Base-by-base conservation (phyloP, 2,329 filamentous ascomycete species). In the Aspergillus brunneoviolaceus region DNA sequence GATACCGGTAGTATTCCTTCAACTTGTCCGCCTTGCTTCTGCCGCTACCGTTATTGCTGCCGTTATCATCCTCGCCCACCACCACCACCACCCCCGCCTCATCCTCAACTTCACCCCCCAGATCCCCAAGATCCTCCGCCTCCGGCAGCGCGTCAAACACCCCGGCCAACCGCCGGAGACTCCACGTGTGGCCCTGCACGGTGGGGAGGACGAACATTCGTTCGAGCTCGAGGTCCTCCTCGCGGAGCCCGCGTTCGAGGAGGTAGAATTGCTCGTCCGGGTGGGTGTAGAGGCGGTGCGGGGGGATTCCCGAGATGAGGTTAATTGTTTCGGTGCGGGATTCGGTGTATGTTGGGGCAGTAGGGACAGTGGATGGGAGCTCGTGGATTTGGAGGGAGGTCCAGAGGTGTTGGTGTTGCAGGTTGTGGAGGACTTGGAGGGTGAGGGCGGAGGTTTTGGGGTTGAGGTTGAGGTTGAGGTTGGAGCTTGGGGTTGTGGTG, bases 231-330 rank as follows among this genome's bases (percentile, higher is more conserved):
- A 83, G 64, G 45, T 81, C 84, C 64, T 78, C 74, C 55, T 79
- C 77, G 52, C 71, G 72, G 49, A 82, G 77, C 19, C 77, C 78
- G 55, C 77, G 72, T 68, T 85, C 82, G 27, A 88, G 76, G 66
- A 87, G 76, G 66, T 82, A 83, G 25, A 85, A 80, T 69, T 88
- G 86, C 75, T 88, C 84, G 69, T 88, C 86, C 11, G 86, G 86
- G 66, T 89, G 85, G 11, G 84, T 79, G 71, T 89, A 89, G 61
- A 87, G 76, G 51, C 84, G 78, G 56, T 82, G 77, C 12, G 86
- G 85, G 4, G 86, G 85, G 16, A 86, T 75, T n/a, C 86, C 86
- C 9, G 85, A 87, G 53, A 89, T 77, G 56, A 88, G 67, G 1
- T 81, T 65, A 1, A 67, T 75, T n/a, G 5, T 45, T 19, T 16